Conservation (phyloP, 2,329 filamentous ascomycete species). For the Fusarium sterilihyphosum region DNA sequence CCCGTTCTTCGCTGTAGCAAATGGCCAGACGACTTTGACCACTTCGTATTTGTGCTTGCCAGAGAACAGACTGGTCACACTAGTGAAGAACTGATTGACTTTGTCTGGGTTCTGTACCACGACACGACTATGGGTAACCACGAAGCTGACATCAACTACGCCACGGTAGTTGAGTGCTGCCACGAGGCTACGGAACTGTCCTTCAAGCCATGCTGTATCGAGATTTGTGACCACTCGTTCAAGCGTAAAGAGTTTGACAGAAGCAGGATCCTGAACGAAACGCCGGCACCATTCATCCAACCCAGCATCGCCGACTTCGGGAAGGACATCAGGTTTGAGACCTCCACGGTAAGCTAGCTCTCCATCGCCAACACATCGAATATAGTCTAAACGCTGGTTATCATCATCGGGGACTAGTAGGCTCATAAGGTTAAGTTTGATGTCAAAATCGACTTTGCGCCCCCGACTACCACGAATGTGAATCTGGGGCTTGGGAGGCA, state of each 20-base stretch:
- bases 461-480: slow-evolving; percentile 58
- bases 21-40: slow-evolving; percentile 66
- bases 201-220: slow-evolving; percentile 64
- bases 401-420: slow-evolving; percentile 61
- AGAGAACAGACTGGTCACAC: slow-evolving; percentile 60
- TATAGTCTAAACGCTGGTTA: slow-evolving; percentile 60
- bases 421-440: slow-evolving; percentile 65
- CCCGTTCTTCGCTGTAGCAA: slow-evolving; percentile 59
- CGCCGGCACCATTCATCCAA: slow-evolving; percentile 61
- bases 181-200: slow-evolving; percentile 62
- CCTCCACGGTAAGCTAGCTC: slow-evolving; percentile 63
- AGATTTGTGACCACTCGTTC: slow-evolving; percentile 65
- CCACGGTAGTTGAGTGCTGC: slow-evolving; percentile 62
- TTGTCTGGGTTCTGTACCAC: slow-evolving; percentile 62
- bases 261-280: slow-evolving; percentile 57
- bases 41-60: slow-evolving; percentile 66
- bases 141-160: slow-evolving; percentile 59
- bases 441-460: slow-evolving; percentile 60
- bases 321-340: slow-evolving; percentile 53
- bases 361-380: slow-evolving; percentile 59
- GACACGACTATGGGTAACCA: slow-evolving; percentile 60
- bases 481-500: slow-evolving; percentile 66
- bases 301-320: slow-evolving; percentile 55
- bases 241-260: slow-evolving; percentile 60
- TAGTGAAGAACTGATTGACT: slow-evolving; percentile 64